Base-by-base conservation (phyloP, 345 rosid species). In the Salix koriyanagi region DNA sequence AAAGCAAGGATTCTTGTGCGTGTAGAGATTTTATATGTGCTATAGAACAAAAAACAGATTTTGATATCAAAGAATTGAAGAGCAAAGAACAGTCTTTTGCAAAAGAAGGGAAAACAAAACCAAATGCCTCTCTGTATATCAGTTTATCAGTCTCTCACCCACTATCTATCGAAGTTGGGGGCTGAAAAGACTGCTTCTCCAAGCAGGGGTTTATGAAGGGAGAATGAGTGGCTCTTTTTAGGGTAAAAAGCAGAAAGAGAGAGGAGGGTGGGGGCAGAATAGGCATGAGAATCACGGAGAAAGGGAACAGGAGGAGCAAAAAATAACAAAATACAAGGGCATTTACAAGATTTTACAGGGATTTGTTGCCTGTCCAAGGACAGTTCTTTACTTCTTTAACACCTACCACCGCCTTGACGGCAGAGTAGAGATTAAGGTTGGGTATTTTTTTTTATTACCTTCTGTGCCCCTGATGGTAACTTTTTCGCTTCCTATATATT, bases 181-280 rank as follows among this genome's bases (percentile, higher is more conserved):
- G 79, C 82, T 83, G 83, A 79, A 81, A 83, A 62, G 87, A 72
- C 84, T 74, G 83, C 75, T 48, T 52, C 58, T 52, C 58, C 67
- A 9, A 72, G 71, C 77, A 86, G 74, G 82, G 77, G 83, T 68
- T 84, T 88, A 86, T 70, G 87, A 84, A 86, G 91, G 68, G 58
- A 19, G 79, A 85, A 82, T 52, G 85, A 78, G 76, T 30, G 82
- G 77, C 82, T 60, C 82, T 70, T 82, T 85, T 81, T 79, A 83
- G 86, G 91, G 86, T 64, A 75, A 86, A 75, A 79, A 65, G 73
- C 69, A 52, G 66, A 30, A 2, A 60, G 32, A 25, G 48, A 58
- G 37, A 41, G 74, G 30, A 74, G 50, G 13, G 56, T 46, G 69
- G 41, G 70, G 73, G 70, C 75, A 62, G 60, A 32, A 41, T 32